Evolutionary conservation across 2,329 filamentous ascomycete genomes (phyloP), one percentile per base, ranked within the genome.

Genomic region (Colletotrichum sp.): DNA sequence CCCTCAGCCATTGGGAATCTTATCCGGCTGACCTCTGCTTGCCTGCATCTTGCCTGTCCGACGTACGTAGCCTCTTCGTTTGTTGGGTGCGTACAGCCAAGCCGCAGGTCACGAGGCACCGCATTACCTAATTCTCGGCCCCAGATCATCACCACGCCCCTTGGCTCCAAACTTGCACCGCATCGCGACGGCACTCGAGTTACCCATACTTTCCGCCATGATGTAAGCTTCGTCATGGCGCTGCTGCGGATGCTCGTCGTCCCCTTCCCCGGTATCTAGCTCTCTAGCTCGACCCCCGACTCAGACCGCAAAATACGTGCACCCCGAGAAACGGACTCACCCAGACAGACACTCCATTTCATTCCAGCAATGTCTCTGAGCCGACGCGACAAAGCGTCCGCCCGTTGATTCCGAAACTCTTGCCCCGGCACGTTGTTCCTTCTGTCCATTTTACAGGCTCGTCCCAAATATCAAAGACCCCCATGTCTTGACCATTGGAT

Each of bases 331-430:
- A 36, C 36, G 36, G 39, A 39, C 39, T 52, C 70, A 63, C 2
- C 57, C 48, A 70, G 32, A 70, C 48, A 39, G 32, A 70, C 48
- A 34, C 16, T 71, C 34, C 34, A 44, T 6, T 71, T 28, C 39
- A 63, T 62, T 67, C 44, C 44, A 69, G 15, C 48, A 52, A 39
- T 65, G 48, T 72, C 59, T 63, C 44, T 60, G 28, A 34, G 65
- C 48, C 64, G 63, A 52, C 64, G 48, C 59, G 59, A 76, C 74
- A 64, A 52, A 76, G 65, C 60, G 64, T 66, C 59, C 52, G 48
- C 30, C 64, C 64, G 70, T 73, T 74, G 74, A 69, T 74, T 65
- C 74, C 71, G 74, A 74, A 76, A 76, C 48, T 59, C 44, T 68
- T 68, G 6, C 34, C 44, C 24, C 32, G 59, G 57, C 73, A 73